Base-by-base conservation (phyloP, 805 yeast species). In the Saturnispora sanitii region DNA sequence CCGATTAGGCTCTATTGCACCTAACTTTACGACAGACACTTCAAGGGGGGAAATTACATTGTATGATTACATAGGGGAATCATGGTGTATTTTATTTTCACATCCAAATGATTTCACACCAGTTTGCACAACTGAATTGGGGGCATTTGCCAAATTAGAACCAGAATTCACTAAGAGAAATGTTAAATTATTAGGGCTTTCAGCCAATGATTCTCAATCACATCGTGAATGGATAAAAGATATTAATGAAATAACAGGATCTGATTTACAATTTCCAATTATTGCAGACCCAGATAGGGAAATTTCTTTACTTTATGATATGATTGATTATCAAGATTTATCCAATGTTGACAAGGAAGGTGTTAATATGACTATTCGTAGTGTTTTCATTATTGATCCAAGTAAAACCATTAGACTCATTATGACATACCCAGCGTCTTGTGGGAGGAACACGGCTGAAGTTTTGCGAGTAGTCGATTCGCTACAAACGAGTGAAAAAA, bases 91-190 rank as follows among this genome's bases (percentile, higher is more conserved):
- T 31, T 68, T 80, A 47, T 80, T 80, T 64, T 75, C 82, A 25
- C 86, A 80, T 57, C 87, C 87, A 42, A 85, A 78, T 49, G 86
- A 79, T 57, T 79, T 75, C 67, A 80, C 87, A 17, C 87, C 87
- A 27, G 83, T 80, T 36, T 80, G 87, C 59, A 80, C 86, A 48
- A 80, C 87, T 38, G 87, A 80, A 60, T 66, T 80, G 45, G 86
- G 86, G 47, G 86, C 85, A 6, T 79, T 80, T 54, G 79, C 85
- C 48, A 72, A 75, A 55, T 65, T 80, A 55, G 76, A 78, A 55
- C 81, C 82, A 12, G 85, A 79, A 57, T 80, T 80, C 55, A 67
- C 66, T 50, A 70, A 73, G 57, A 68, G 85, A 57, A 72, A 73
- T 42, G 79, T 78, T 41, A 77, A 78, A 54, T 66, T 80, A 55